Conservation (phyloP, 768 basidiomycete genomes). For the Tephrocybe rancida region DNA sequence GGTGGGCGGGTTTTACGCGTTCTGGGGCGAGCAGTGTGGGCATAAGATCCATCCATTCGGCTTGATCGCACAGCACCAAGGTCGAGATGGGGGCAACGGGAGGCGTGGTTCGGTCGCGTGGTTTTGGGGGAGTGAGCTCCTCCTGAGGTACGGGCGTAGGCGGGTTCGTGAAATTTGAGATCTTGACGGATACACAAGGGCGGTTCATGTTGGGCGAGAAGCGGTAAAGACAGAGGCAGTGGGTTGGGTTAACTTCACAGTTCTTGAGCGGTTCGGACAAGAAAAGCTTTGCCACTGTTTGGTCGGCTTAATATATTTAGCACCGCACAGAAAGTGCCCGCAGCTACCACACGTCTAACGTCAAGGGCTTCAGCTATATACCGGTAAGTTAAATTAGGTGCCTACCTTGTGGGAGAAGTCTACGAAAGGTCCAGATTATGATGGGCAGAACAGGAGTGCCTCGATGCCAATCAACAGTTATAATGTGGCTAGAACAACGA, state of each 20-base stretch:
- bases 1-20: neutral
- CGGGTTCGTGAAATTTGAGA: neutral
- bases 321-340: no score
- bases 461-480: no score
- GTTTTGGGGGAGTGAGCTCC: neutral
- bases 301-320: no score
- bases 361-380: no score
- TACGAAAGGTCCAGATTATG: no score
- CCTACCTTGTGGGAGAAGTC: no score
- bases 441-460: no score
- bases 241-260: neutral
- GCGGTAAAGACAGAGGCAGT: neutral
- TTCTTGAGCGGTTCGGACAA: no score
- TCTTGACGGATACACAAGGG: neutral
- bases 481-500: no score
- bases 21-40: neutral
- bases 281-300: no score
- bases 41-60: neutral
- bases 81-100: neutral
- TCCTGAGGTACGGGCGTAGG: neutral
- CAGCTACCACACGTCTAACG: no score
- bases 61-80: neutral
- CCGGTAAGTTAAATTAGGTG: no score
- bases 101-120: neutral
- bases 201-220: neutral